phyloP scores from a whole-genome alignment of 352 stramenopile genomes.

The Globisporangium orthogonon region DNA sequence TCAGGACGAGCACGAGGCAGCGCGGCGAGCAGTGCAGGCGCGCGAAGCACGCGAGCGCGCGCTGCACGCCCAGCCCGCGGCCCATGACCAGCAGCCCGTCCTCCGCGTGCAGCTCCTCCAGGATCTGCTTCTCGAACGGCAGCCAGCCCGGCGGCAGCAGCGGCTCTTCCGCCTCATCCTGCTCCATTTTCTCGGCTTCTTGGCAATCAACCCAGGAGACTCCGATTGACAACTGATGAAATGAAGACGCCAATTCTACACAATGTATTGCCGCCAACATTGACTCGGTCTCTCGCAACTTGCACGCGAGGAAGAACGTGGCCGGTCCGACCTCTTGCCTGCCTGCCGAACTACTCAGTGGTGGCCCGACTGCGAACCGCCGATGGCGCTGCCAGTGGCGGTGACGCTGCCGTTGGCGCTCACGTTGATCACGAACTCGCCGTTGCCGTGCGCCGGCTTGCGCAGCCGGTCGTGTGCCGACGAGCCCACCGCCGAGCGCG shows the following conservation, averaged over 20 bases:
- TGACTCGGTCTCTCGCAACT: no score
- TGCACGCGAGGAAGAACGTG: no score
- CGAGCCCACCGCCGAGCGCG: slow-evolving; percentile 3
- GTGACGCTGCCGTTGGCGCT: slow-evolving; percentile 14
- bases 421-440: slow-evolving; percentile 21
- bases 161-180: slow-evolving; percentile 1
- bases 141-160: slow-evolving; percentile 45
- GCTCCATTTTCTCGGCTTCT: background rate
- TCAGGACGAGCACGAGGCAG: slow-evolving; percentile 90
- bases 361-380: background rate
- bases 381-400: slow-evolving; percentile 4
- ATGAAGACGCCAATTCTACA: no score
- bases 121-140: slow-evolving; percentile 62
- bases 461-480: slow-evolving; percentile 8
- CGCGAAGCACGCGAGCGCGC: slow-evolving; percentile 88
- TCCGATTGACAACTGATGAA: background rate
- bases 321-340: background rate
- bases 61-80: slow-evolving; percentile 85
- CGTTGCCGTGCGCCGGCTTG: slow-evolving; percentile 8
- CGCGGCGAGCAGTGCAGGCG: slow-evolving; percentile 84
- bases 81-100: slow-evolving; percentile 93
- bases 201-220: background rate
- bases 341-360: background rate
- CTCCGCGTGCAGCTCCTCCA: slow-evolving; percentile 59
- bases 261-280: no score